Evolutionary conservation across 805 yeast species (phyloP).

Genomic region (Wickerhamiella nectarea): DNA sequence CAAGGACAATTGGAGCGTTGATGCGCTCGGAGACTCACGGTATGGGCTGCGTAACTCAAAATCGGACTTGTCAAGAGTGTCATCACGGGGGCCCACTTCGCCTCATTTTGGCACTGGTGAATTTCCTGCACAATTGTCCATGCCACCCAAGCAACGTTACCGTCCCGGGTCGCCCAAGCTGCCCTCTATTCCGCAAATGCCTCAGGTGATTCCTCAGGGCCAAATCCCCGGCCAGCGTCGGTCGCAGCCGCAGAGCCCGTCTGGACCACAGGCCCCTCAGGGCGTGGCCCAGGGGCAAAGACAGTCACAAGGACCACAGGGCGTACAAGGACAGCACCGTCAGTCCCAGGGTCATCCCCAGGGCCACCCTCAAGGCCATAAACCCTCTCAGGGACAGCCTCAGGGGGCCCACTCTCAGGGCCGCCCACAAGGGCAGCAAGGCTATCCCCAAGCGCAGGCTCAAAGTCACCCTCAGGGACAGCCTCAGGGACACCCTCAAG

Average conservation of each 20-base stretch:
- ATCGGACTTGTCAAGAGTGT: not conserved
- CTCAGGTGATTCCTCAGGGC: not conserved
- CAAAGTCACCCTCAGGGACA: too few relatives aligned
- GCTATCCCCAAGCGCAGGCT: too few relatives aligned
- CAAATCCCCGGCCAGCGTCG: not conserved
- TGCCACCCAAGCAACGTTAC: conserved; percentile 2
- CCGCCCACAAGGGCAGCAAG: too few relatives aligned
- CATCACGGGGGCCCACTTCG: not conserved
- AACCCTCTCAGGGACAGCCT: too few relatives aligned
- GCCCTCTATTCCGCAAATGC: not conserved
- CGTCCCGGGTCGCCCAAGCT: not conserved
- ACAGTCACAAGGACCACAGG: too few relatives aligned
- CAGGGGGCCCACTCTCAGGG: too few relatives aligned
- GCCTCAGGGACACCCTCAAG: too few relatives aligned
- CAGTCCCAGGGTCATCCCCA: too few relatives aligned
- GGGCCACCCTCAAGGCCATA: too few relatives aligned
- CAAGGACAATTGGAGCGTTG: too few relatives aligned
- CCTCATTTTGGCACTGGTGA: not conserved
- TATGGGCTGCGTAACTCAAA: conserved; percentile 3
- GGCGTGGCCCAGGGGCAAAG: not conserved
- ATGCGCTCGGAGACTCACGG: conserved; percentile 1
- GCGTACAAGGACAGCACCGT: too few relatives aligned
- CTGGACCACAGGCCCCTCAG: not conserved
- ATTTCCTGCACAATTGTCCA: not conserved
- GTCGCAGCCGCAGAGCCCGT: too few relatives aligned